A percentile compares a stretch with the other conserved stretches of the same genome.
Evolutionary conservation across 73 alveolate genomes (phyloP).

Genomic region (Paramecium bursaria): DNA sequence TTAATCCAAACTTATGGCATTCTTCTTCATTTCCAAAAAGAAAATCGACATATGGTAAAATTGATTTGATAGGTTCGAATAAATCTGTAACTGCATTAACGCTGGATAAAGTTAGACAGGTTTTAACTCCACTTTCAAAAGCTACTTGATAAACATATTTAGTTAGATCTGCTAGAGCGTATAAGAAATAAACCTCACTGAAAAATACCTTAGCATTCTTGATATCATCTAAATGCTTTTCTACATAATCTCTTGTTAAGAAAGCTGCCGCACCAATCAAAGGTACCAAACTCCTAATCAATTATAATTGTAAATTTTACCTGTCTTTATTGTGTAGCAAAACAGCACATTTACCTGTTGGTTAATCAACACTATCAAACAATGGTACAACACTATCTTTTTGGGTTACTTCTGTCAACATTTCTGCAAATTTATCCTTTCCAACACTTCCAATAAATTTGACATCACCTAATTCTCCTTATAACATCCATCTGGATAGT

Average conservation of each 20-base stretch:
- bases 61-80: conserved; percentile 66
- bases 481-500: conserved; percentile 47
- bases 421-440: conserved; percentile 53
- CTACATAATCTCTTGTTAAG: conserved; percentile 23
- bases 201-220: conserved; percentile 39
- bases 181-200: conserved; percentile 54
- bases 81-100: conserved; percentile 50
- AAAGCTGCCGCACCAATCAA: conserved; percentile 62
- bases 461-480: conserved; percentile 8
- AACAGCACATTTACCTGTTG: conserved; percentile 59
- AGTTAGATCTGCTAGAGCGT: conserved; percentile 49
- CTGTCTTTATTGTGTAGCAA: conserved; percentile 31
- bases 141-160: conserved; percentile 14
- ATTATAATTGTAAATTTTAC: not conserved
- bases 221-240: conserved; percentile 33
- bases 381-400: conserved; percentile 30
- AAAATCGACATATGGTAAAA: conserved; percentile 74
- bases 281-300: conserved; percentile 35
- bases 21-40: conserved; percentile 91
- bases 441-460: conserved; percentile 59
- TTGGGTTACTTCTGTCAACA: conserved; percentile 44
- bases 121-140: conserved; percentile 44
- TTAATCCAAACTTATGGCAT: conserved; percentile 75
- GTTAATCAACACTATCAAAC: conserved; percentile 38
- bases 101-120: conserved; percentile 50